A percentile compares a stretch with the other conserved stretches of the same genome.
Conservation (phyloP, 1,284 basidiomycete species). For the Takashimella tepidaria region DNA sequence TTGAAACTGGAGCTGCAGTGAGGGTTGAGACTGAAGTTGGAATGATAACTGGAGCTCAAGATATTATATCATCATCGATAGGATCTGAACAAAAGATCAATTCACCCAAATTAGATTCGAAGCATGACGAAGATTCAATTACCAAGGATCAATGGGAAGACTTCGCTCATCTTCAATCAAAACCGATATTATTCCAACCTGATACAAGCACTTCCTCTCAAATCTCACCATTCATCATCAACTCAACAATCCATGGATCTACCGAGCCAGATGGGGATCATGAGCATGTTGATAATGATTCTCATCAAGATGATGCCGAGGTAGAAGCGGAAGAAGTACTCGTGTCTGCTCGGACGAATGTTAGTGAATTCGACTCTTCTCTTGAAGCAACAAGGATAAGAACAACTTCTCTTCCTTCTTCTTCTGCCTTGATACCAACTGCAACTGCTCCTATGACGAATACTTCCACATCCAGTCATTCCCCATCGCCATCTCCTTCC, state of each 20-base stretch:
- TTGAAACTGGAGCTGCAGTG: background rate
- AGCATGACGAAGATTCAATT: background rate
- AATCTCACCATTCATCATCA: background rate
- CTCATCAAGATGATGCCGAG: background rate
- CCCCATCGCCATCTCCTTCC: background rate
- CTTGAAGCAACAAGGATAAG: background rate
- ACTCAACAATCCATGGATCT: too few relatives aligned
- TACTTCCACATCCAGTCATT: background rate
- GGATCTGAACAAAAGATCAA: background rate
- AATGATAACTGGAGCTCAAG: background rate
- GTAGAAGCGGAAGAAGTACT: background rate
- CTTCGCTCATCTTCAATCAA: background rate
- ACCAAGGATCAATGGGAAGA: background rate
- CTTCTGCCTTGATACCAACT: background rate
- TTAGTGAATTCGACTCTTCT: background rate
- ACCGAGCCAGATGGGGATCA: too few relatives aligned
- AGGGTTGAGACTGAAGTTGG: background rate
- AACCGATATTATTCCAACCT: background rate
- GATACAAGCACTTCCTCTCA: background rate
- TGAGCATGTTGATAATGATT: background rate
- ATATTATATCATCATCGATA: background rate
- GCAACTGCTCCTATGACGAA: background rate
- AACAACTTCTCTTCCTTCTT: background rate
- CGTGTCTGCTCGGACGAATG: too few relatives aligned
- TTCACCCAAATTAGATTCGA: background rate